A percentile compares a stretch with the other conserved stretches of the same genome.
phyloP scores from a whole-genome alignment of 805 yeast genomes.

The Candida jianshihensis region DNA sequence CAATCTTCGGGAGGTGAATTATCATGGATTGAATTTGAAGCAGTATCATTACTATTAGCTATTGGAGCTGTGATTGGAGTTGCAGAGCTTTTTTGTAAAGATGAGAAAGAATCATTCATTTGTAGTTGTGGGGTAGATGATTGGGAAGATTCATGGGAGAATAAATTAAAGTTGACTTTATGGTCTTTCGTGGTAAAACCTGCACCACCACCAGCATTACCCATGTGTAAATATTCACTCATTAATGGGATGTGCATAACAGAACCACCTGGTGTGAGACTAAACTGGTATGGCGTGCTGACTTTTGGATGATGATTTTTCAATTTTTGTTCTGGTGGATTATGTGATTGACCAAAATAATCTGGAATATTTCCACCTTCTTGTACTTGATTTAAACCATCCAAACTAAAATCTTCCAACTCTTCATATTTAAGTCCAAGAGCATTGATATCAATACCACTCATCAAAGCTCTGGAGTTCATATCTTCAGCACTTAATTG shows the following conservation, averaged over 20 bases:
- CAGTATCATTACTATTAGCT: constrained; percentile 5
- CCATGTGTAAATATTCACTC: constrained; percentile 33
- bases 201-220: constrained; percentile 35
- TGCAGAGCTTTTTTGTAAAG: constrained; percentile 1
- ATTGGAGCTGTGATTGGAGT: neutral
- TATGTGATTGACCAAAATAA: constrained; percentile 4
- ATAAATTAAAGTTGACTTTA: constrained; percentile 13
- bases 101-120: constrained; percentile 3
- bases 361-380: neutral
- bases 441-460: constrained; percentile 32
- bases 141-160: constrained; percentile 8
- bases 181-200: constrained; percentile 23
- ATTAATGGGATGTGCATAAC: constrained; percentile 28
- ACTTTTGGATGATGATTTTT: constrained; percentile 4
- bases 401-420: constrained; percentile 14
- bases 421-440: constrained; percentile 28
- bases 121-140: constrained; percentile 8
- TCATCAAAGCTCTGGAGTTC: constrained; percentile 24
- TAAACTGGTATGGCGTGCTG: constrained; percentile 18
- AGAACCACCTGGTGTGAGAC: constrained; percentile 20
- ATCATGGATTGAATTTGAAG: constrained; percentile 15
- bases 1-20: constrained; percentile 42
- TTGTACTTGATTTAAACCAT: constrained; percentile 14
- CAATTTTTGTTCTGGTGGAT: neutral
- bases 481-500: constrained; percentile 50